Evolutionary conservation across 257 asterid genomes (phyloP).

Genomic region (Plantago elongata): DNA sequence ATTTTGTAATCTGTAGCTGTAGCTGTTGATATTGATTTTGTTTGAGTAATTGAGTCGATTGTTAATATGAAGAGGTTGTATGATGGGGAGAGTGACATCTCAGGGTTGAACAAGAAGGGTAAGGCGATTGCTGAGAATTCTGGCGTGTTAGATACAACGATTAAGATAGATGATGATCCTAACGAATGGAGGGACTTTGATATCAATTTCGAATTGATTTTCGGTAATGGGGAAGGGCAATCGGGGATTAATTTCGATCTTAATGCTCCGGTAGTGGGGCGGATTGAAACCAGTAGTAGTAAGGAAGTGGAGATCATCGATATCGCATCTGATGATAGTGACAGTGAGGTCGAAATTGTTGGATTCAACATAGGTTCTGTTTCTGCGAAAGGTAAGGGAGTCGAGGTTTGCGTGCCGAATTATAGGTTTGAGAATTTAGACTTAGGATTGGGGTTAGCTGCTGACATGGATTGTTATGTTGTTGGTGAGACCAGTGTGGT

Average conservation of each 20-base stretch:
- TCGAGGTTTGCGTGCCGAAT: slow-evolving; percentile 15
- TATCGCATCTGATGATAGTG: slow-evolving; percentile 47
- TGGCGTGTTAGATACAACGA: too few relatives aligned
- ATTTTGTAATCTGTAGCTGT: too few relatives aligned
- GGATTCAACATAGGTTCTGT: slow-evolving; percentile 23
- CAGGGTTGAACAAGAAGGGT: too few relatives aligned
- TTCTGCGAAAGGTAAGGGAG: slow-evolving; percentile 22
- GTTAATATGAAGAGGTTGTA: too few relatives aligned
- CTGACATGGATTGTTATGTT: slow-evolving; percentile 15
- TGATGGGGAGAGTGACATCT: too few relatives aligned
- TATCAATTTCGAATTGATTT: slow-evolving; percentile 22
- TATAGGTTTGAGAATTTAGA: background rate
- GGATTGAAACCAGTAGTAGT: slow-evolving; percentile 17
- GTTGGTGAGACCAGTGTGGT: slow-evolving; percentile 36
- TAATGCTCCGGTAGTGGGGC: slow-evolving; percentile 26
- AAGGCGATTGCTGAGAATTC: too few relatives aligned
- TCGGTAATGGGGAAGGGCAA: slow-evolving; percentile 24
- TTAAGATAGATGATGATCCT: slow-evolving; percentile 10
- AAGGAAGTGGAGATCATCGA: slow-evolving; percentile 31
- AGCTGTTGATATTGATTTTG: too few relatives aligned
- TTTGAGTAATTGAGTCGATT: too few relatives aligned
- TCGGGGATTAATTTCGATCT: slow-evolving; percentile 35
- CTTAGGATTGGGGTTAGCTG: slow-evolving; percentile 14
- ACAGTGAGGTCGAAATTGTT: slow-evolving; percentile 39
- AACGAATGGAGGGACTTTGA: slow-evolving; percentile 22